Evolutionary conservation across 1,284 basidiomycete genomes (phyloP), one percentile per base, ranked within the genome.

Genomic region (Erythrobasidium hasegawianum): DNA sequence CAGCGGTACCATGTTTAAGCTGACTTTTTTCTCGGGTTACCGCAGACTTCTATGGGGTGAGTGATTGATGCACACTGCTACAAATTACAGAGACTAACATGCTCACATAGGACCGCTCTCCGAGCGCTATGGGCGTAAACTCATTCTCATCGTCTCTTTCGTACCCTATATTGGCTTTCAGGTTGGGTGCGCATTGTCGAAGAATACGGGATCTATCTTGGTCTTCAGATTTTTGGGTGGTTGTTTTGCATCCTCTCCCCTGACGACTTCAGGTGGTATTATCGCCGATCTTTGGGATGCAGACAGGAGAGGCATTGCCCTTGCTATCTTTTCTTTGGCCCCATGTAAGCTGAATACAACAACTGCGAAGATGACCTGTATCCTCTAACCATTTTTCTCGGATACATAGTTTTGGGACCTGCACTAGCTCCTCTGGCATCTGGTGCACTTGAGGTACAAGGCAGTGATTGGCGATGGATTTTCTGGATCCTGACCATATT

Each of bases 401-500:
- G 41, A 49, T 20, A 49, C 10, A 10, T 13, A 49, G 47, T 49
- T 13, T 49, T 29, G 11, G 57, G 57, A 9, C 57, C 57, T 10
- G 57, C 49, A 13, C 67, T 75, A 40, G 68, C 38, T 41, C 50
- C 60, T 47, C 39, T 78, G 33, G 72, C 79, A 5, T 57, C 55
- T 38, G 77, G 78, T 7, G 79, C 78, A 3, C 77, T 75, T 72
- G 78, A 80, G 55, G 69, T 72, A 41, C 72, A 73, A 57, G 75
- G 75, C 1, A 64, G 69, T 33, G 83, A 83, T 14, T 89, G 86
- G 85, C 80, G 83, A 43, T 86, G 86, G 77, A 84, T 85, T 55
- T 87, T 87, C 76, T 86, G 85, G 84, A 79, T 87, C 59, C 84
- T 87, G 80, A 81, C 85, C 72, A 81, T 83, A 81, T 52, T 77